phyloP scores from a whole-genome alignment of 1,139 yeast species.

The Yarrowia galli region DNA sequence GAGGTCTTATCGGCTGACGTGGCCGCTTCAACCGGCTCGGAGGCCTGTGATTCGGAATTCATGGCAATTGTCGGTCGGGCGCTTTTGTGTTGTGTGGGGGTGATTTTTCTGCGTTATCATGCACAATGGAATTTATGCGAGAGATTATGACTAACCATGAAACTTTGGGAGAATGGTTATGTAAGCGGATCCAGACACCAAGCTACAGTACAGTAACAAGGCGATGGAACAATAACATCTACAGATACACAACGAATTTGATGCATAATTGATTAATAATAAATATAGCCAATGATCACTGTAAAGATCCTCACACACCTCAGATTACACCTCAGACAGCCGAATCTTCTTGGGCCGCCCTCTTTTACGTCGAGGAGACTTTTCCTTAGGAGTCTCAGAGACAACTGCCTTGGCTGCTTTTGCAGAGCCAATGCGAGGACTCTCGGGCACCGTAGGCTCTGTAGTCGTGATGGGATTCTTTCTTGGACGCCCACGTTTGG shows the following conservation, averaged over 20 bases:
- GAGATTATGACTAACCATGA: not conserved
- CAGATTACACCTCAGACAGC: no score
- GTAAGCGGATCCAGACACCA: not conserved
- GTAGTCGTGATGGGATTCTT: not conserved
- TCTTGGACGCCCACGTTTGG: not conserved
- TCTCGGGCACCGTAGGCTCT: no score
- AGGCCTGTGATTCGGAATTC: slow-evolving; percentile 10
- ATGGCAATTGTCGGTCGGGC: slow-evolving; percentile 3
- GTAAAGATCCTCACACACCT: no score
- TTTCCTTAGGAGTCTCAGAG: no score
- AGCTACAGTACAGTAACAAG: no score
- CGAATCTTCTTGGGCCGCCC: not conserved
- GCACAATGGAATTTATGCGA: slow-evolving; percentile 5
- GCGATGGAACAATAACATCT: not conserved
- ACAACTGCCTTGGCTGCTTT: no score
- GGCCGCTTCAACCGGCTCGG: not conserved
- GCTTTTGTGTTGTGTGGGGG: slow-evolving; percentile 18
- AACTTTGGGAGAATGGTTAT: not conserved
- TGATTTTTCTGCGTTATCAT: slow-evolving; percentile 27
- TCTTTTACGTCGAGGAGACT: not conserved
- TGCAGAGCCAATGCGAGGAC: no score
- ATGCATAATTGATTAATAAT: not conserved
- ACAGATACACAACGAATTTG: not conserved
- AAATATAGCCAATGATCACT: not conserved
- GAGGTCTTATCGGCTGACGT: not conserved